Conservation (phyloP, 2,329 filamentous ascomycete species). For the Thermoascus crustaceus region DNA sequence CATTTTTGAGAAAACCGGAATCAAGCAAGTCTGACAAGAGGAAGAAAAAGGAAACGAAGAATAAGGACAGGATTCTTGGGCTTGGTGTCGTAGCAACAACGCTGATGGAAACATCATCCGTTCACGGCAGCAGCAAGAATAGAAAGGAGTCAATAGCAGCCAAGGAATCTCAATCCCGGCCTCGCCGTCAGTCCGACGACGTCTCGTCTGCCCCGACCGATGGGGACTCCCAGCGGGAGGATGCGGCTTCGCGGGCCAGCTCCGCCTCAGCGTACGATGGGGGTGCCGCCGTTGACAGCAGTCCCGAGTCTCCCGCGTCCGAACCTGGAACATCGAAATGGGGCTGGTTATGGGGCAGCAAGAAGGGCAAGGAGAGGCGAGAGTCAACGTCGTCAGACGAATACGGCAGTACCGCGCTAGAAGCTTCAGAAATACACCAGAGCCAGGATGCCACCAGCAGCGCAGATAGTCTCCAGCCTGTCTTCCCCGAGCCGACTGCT, state of each 20-base stretch:
- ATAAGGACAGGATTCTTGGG: constrained; percentile 41
- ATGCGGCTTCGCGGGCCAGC: constrained; percentile 47
- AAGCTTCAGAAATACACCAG: no score
- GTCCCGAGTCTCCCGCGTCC: constrained; percentile 44
- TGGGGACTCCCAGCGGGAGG: constrained; percentile 52
- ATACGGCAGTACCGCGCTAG: no score
- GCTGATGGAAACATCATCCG: constrained; percentile 32
- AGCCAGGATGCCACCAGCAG: constrained; percentile 29
- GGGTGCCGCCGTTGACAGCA: constrained; percentile 35
- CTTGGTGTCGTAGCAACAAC: constrained; percentile 41
- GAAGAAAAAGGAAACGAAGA: constrained; percentile 22
- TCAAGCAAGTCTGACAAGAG: constrained; percentile 27
- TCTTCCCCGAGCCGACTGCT: constrained; percentile 59
- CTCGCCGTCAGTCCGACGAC: constrained; percentile 19
- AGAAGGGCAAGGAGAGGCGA: constrained; percentile 37
- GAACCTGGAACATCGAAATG: constrained; percentile 51
- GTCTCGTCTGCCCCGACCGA: constrained; percentile 19
- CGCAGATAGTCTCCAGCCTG: constrained; percentile 44
- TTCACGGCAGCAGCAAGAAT: constrained; percentile 25
- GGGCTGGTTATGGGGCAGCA: constrained; percentile 53
- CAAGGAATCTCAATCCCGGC: constrained; percentile 21
- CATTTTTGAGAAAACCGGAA: constrained; percentile 34
- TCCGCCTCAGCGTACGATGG: constrained; percentile 56
- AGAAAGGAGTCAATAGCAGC: constrained; percentile 26
- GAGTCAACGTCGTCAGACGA: constrained; percentile 14